Evolutionary conservation across 768 basidiomycete species (phyloP).

Genomic region (Tremella yokohamensis): DNA sequence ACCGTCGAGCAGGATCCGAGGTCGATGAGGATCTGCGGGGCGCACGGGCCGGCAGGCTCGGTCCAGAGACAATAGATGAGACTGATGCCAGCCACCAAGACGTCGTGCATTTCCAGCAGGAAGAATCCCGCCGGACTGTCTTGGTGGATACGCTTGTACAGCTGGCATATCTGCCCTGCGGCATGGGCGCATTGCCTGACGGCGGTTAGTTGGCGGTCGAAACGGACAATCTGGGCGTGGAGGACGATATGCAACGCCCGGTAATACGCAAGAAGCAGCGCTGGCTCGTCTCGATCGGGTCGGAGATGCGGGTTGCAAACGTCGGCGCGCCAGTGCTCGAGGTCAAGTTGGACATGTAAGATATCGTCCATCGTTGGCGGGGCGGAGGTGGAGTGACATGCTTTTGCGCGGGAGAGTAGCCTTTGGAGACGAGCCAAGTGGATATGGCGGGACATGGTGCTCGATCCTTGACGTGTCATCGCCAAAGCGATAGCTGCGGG

Average conservation of each 20-base stretch:
- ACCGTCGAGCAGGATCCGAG: slow-evolving; percentile 14
- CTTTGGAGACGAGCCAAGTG: slow-evolving; percentile 3
- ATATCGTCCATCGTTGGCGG: neutral
- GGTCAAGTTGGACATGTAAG: neutral
- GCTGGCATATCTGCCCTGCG: slow-evolving; percentile 9
- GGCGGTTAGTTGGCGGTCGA: neutral
- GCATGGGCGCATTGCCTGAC: slow-evolving; percentile 6
- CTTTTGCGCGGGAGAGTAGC: slow-evolving; percentile 2
- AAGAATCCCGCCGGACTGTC: slow-evolving; percentile 6
- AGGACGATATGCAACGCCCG: slow-evolving; percentile 4
- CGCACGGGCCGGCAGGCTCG: neutral
- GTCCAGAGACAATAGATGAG: slow-evolving; percentile 16
- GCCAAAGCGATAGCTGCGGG: slow-evolving; percentile 1
- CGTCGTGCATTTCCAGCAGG: slow-evolving; percentile 15
- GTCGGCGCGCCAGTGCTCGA: slow-evolving; percentile 1
- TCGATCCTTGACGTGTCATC: neutral
- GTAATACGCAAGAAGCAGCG: slow-evolving; percentile 10
- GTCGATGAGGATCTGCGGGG: slow-evolving; percentile 1
- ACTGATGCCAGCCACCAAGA: slow-evolving; percentile 12
- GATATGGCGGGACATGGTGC: slow-evolving; percentile 1
- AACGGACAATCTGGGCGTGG: slow-evolving; percentile 4
- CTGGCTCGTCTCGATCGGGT: neutral
- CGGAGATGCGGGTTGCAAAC: neutral
- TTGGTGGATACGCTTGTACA: slow-evolving; percentile 13
- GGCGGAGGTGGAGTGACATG: neutral